These are phyloP conservation scores for Daldinia childiae DNA, from an alignment of 495 filamentous ascomycete species.

Conservation along the genomic window DNA sequence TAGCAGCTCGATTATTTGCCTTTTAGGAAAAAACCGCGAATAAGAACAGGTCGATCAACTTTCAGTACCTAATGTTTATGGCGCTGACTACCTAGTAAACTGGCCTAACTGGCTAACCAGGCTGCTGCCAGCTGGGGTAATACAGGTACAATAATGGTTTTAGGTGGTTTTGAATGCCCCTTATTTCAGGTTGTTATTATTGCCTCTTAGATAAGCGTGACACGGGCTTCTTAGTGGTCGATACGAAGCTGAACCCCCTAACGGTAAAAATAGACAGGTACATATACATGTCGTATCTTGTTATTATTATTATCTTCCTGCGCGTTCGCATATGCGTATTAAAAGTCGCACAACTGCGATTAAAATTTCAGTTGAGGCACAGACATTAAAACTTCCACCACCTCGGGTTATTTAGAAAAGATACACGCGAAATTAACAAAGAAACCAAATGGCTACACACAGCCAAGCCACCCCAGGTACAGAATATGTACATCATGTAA, in stretches of 20 bases:
- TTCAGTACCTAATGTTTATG: background rate
- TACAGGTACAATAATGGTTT: constrained; percentile 14
- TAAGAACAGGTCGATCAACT: constrained; percentile 14
- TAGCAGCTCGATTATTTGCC: constrained; percentile 17
- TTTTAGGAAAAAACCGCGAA: constrained; percentile 31
- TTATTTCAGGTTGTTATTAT: constrained; percentile 38
- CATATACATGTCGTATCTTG: background rate
- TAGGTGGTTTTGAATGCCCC: constrained; percentile 37
- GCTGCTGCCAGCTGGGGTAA: constrained; percentile 18
- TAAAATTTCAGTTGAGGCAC: constrained; percentile 2
- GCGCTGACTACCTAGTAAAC: background rate
- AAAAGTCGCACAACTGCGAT: constrained; percentile 13
- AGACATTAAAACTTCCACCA: background rate
- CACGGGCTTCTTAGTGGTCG: constrained; percentile 16
- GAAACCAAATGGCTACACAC: background rate
- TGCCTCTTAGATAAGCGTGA: background rate
- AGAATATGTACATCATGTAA: constrained; percentile 1
- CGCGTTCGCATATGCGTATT: background rate
- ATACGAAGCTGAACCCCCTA: constrained; percentile 21
- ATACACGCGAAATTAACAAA: background rate
- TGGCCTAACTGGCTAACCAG: background rate
- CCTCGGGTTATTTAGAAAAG: background rate
- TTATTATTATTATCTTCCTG: background rate
- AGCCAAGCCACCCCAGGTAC: background rate
- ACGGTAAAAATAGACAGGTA: constrained; percentile 26